Base-by-base conservation (phyloP, 2,329 filamentous ascomycete genomes). In the Elsinoe perseae region DNA sequence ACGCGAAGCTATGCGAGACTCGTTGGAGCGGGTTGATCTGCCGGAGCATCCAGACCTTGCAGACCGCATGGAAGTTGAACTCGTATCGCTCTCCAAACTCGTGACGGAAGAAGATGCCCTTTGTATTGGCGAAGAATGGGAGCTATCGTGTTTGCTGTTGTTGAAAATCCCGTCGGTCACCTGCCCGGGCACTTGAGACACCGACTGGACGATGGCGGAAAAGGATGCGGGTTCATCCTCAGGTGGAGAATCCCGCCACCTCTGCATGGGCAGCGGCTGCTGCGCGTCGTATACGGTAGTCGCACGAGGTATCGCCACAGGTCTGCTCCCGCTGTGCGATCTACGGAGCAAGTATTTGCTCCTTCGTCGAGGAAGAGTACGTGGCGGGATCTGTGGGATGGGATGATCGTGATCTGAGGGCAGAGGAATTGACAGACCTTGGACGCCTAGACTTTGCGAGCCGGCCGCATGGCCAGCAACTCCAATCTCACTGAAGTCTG, bases 231-330 rank as follows among this genome's bases (percentile, higher is more conserved):
- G 80, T 77, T 86, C 83, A 75, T 86, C 77, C 70, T 85, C 82
- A 50, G 83, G 83, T 34, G 83, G 83, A 61, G 81, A 85, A 66
- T 83, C 75, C 66, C 84, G 80, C 83, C 83, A 86, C 77, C 83
- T 73, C 70, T 86, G 82, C 63, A 86, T 72, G 6, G 83, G 83
- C 65, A 42, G 38, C 21, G 38, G 38, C 21, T 42, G 38, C n/a
- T 42, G n/a, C 6, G 10, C 18, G 20, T 21, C 38, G n/a, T 23
- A 18, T 9, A 14, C 21, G 9, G 38, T 18, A 3, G 10, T 16
- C 14, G 16, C n/a, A 18, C 21, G 16, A 9, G 38, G 38, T 6
- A 42, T 42, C 8, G 38, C 38, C 21, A 42, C 18, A 20, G 38
- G n/a, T 42, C 38, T 42, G 12, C 28, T 30, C 5, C 38, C 38